Evolutionary conservation across 1,284 basidiomycete genomes (phyloP).

Genomic region (Cystobasidium sp.): DNA sequence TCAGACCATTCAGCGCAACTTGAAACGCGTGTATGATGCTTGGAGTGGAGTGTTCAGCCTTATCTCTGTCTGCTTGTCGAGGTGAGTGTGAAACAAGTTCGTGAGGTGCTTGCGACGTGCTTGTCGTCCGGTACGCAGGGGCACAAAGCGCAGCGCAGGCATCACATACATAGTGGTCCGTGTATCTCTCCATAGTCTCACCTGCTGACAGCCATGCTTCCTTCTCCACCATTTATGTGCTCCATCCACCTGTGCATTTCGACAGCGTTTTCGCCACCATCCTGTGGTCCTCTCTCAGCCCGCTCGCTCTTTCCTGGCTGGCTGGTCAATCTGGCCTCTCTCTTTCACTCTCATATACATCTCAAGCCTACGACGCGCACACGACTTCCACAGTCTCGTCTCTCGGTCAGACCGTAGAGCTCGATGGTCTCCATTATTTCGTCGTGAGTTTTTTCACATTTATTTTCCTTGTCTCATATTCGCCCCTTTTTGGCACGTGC

Average conservation of each 20-base stretch:
- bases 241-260: constrained; percentile 1
- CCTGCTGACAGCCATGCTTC: too few species aligned
- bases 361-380: not conserved
- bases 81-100: constrained; percentile 20
- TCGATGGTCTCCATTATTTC: constrained; percentile 34
- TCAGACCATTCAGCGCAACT: not conserved
- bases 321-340: not conserved
- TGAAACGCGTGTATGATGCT: constrained; percentile 7
- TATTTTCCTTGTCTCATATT: not conserved
- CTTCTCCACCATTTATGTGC: not conserved
- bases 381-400: not conserved
- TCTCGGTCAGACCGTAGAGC: constrained; percentile 29
- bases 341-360: not conserved
- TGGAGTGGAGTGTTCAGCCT: constrained; percentile 12
- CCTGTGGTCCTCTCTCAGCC: constrained; percentile 7
- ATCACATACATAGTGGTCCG: not conserved
- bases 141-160: not conserved
- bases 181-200: not conserved
- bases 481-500: constrained; percentile 3
- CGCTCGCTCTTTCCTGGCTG: constrained; percentile 5
- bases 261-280: constrained; percentile 37
- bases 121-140: not conserved
- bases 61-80: constrained; percentile 16
- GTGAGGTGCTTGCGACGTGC: not conserved
- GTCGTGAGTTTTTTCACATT: constrained; percentile 18